Conservation (phyloP, 169 alveolate genomes). For the Cyclospora cayetanensis region DNA sequence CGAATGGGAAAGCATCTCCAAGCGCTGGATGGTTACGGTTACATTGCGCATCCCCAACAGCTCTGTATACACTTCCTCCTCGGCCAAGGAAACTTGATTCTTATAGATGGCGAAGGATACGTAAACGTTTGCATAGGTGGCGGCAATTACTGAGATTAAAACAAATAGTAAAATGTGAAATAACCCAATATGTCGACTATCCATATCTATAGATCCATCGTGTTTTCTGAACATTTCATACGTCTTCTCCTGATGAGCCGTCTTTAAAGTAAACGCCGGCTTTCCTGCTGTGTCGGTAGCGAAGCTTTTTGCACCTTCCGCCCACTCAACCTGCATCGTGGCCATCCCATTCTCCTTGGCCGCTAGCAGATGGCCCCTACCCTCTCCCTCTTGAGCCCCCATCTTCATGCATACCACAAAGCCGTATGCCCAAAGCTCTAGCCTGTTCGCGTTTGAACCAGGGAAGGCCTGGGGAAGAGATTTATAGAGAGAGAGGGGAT, state of each 20-base stretch:
- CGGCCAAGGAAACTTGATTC: constrained; percentile 3
- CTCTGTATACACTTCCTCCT: constrained; percentile 49
- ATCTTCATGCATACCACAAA: too few relatives aligned
- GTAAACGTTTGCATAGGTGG: background rate
- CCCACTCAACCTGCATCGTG: background rate
- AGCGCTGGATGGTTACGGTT: background rate
- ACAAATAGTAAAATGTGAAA: background rate
- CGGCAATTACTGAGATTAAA: background rate
- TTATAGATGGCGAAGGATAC: background rate
- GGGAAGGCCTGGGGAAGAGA: too few relatives aligned
- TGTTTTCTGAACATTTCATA: background rate
- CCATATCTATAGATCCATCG: background rate
- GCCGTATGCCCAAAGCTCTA: too few relatives aligned
- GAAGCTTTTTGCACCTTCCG: background rate
- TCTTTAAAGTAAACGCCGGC: background rate
- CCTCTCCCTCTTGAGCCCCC: too few relatives aligned
- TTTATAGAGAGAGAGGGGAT: too few relatives aligned
- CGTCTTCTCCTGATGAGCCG: constrained; percentile 58
- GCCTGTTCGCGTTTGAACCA: too few relatives aligned
- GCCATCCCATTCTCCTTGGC: too few relatives aligned
- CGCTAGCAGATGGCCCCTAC: too few relatives aligned
- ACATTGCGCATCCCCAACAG: constrained; percentile 27
- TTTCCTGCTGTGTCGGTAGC: background rate
- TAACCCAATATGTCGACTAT: background rate
- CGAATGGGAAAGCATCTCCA: constrained; percentile 6